Percentiles rank a stretch among this genome's conserved stretches.
These are phyloP conservation scores for Heterotrichella gracilis DNA, from an alignment of 352 stramenopile species.

Conservation along the genomic window DNA sequence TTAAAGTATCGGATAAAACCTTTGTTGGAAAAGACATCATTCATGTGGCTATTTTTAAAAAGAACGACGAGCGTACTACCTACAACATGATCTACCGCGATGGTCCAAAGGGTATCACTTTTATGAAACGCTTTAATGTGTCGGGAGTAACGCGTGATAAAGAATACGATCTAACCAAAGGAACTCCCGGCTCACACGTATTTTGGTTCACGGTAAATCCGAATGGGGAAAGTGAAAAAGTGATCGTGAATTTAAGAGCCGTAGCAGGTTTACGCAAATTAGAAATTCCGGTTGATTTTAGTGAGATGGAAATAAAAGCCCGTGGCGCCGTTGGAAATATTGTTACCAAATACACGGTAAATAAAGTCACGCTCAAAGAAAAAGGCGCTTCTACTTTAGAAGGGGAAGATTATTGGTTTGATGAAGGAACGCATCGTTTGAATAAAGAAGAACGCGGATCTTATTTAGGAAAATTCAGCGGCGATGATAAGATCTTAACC, in stretches of 20 bases:
- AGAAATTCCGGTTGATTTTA: not conserved
- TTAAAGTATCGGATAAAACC: not conserved
- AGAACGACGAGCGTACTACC: not conserved
- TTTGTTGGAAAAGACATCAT: not conserved
- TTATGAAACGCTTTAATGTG: not conserved
- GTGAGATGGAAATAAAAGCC: not conserved
- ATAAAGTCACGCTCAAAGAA: not conserved
- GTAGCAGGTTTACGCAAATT: not conserved
- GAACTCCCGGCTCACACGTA: not conserved
- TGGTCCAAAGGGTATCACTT: not conserved
- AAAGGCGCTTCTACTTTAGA: not conserved
- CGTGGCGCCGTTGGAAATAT: not conserved
- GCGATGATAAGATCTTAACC: not conserved
- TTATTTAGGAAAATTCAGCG: not conserved
- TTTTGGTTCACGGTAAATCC: not conserved
- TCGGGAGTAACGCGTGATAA: not conserved
- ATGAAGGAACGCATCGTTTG: not conserved
- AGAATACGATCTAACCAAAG: not conserved
- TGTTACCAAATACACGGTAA: not conserved
- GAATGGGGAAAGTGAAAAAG: not conserved
- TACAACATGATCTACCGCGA: not conserved
- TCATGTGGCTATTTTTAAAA: not conserved
- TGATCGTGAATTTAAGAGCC: not conserved
- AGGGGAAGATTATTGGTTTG: not conserved
- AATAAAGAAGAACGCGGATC: not conserved